These are phyloP conservation scores for Diplodia intermedia DNA, from an alignment of 2,329 filamentous ascomycete species.

Conservation along the genomic window DNA sequence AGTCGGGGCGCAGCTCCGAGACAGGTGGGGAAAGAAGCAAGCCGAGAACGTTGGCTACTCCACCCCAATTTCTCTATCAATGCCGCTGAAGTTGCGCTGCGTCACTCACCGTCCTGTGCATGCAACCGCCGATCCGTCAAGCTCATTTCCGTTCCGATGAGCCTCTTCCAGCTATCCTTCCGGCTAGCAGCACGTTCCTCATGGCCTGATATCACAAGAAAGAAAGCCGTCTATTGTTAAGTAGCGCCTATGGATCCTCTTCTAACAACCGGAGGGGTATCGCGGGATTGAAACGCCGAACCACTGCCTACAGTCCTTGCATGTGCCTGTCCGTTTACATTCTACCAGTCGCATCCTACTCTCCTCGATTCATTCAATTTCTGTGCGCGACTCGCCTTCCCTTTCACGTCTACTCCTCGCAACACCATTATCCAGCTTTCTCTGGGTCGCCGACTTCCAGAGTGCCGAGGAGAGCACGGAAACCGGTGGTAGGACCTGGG, in stretches of 20 bases:
- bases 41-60: background rate
- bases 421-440: background rate
- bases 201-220: no score
- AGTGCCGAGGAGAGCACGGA: background rate
- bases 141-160: no score
- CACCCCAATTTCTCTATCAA: slow-evolving; percentile 1
- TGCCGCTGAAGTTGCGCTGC: background rate
- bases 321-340: background rate
- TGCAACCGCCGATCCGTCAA: no score
- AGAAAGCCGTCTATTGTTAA: background rate
- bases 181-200: no score
- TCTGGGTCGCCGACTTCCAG: background rate
- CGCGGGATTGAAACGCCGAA: background rate
- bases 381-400: background rate
- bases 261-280: slow-evolving; percentile 7
- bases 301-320: background rate
- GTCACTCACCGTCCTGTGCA: background rate
- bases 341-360: background rate
- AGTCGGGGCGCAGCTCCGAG: background rate
- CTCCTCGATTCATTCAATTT: background rate
- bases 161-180: no score
- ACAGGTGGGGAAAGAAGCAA: background rate
- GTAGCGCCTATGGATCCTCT: background rate
- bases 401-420: background rate
- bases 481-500: background rate